Conservation (phyloP, 257 asterid genomes). For the Solanum stenotomum region DNA sequence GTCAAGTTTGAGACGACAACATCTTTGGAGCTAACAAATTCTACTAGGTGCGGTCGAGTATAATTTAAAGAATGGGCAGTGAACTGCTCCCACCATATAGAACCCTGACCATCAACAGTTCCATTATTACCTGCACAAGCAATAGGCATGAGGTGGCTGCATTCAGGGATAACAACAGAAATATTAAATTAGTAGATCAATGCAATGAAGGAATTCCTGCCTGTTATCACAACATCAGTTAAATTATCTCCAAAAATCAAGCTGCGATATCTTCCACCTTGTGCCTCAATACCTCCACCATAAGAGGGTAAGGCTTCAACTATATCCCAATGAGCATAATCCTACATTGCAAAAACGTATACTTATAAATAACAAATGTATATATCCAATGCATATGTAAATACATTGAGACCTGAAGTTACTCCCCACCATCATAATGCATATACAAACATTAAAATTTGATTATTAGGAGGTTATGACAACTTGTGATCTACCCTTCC, state of each 20-base stretch:
- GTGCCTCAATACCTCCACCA: slow-evolving; percentile 52
- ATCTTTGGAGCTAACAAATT: slow-evolving; percentile 38
- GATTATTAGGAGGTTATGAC: neutral
- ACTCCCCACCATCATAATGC: neutral
- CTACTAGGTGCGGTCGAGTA: slow-evolving; percentile 73
- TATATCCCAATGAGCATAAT: slow-evolving; percentile 51
- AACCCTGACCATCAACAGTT: slow-evolving; percentile 77
- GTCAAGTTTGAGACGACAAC: slow-evolving; percentile 65
- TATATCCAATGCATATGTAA: neutral
- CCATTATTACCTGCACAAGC: slow-evolving; percentile 61
- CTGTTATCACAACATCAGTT: slow-evolving; percentile 69
- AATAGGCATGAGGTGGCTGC: neutral
- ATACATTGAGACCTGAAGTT: neutral
- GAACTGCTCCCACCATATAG: slow-evolving; percentile 65
- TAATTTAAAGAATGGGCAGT: slow-evolving; percentile 42
- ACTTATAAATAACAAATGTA: neutral
- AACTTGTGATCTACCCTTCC: neutral
- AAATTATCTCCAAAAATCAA: slow-evolving; percentile 46
- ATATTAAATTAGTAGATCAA: neutral
- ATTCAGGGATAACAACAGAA: neutral
- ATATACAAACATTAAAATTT: neutral
- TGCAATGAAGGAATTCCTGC: slow-evolving; percentile 8
- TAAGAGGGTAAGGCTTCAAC: slow-evolving; percentile 75
- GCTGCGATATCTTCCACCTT: slow-evolving; percentile 65
- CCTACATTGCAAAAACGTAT: slow-evolving; percentile 22